phyloP scores from a whole-genome alignment of 768 basidiomycete genomes.

The Boletus insuetus region DNA sequence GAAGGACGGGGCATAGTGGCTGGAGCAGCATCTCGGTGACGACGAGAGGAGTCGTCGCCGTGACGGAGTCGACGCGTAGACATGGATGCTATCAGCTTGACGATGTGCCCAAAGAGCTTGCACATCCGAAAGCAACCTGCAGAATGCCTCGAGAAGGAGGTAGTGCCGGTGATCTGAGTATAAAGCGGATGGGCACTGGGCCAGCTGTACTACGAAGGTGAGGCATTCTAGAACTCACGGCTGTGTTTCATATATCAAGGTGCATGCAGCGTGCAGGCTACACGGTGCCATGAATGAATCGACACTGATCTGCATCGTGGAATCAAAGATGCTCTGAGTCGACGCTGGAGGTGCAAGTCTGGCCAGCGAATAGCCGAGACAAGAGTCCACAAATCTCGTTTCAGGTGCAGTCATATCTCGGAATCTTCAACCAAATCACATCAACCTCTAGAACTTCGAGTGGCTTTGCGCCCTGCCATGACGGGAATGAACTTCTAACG shows the following conservation, averaged over 20 bases:
- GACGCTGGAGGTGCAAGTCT: no score
- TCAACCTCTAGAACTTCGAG: no score
- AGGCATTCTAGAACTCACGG: not conserved
- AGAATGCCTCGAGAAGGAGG: slow-evolving; percentile 1
- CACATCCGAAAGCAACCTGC: slow-evolving; percentile 14
- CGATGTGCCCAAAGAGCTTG: slow-evolving; percentile 7
- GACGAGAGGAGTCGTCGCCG: not conserved
- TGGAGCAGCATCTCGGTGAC: not conserved
- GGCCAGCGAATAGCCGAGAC: no score
- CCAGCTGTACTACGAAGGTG: not conserved
- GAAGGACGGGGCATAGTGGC: not conserved
- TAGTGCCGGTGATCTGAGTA: slow-evolving; percentile 1
- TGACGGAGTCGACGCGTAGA: not conserved
- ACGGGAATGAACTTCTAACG: slow-evolving; percentile 3
- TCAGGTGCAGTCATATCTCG: not conserved
- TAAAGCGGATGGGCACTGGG: slow-evolving; percentile 13
- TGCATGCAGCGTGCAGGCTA: not conserved
- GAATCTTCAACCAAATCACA: no score
- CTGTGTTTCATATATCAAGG: slow-evolving; percentile 12
- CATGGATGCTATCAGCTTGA: slow-evolving; percentile 10
- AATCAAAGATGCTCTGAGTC: no score
- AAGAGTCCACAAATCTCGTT: no score
- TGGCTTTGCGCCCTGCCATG: not conserved
- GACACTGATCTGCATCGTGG: slow-evolving; percentile 4
- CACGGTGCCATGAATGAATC: not conserved